Conservation (phyloP, 306 rosid genomes). For the Castanea crenata region DNA sequence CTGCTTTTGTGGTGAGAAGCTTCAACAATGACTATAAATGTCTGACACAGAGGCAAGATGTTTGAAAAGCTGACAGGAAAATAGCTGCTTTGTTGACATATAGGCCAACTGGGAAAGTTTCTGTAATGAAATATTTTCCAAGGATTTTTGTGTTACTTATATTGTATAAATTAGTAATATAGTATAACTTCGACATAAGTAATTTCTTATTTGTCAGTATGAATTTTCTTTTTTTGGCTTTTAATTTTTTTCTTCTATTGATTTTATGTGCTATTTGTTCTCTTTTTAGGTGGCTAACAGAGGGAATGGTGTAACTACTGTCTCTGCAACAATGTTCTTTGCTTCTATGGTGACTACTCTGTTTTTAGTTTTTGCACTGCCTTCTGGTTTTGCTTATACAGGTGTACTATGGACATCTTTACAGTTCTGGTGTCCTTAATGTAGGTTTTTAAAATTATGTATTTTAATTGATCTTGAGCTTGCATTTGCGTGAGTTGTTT, state of each 20-base stretch:
- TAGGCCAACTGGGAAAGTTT: too few species aligned
- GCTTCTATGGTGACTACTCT: slow-evolving; percentile 60
- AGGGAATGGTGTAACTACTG: slow-evolving; percentile 91
- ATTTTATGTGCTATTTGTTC: slow-evolving; percentile 16
- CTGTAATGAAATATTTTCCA: background rate
- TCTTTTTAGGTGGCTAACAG: slow-evolving; percentile 63
- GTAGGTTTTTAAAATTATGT: background rate
- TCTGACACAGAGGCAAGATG: background rate
- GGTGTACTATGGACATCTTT: slow-evolving; percentile 13
- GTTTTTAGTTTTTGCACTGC: slow-evolving; percentile 6
- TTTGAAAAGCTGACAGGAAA: background rate
- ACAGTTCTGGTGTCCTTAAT: slow-evolving; percentile 8
- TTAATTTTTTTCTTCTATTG: slow-evolving; percentile 6
- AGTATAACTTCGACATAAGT: slow-evolving; percentile 8
- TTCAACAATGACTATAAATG: background rate
- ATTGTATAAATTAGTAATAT: background rate
- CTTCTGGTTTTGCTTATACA: slow-evolving; percentile 3
- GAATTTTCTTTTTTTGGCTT: slow-evolving; percentile 1
- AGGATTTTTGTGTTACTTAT: slow-evolving; percentile 1
- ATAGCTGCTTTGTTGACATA: background rate
- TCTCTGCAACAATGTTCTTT: slow-evolving; percentile 87
- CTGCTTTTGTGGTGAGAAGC: background rate
- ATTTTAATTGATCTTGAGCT: too few species aligned
- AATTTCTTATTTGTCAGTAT: background rate
- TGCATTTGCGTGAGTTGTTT: too few species aligned